Percentiles rank a stretch among this genome's conserved stretches.
Evolutionary conservation across 495 filamentous ascomycete genomes (phyloP).

Genomic region (Recurvomyces mirabilis): DNA sequence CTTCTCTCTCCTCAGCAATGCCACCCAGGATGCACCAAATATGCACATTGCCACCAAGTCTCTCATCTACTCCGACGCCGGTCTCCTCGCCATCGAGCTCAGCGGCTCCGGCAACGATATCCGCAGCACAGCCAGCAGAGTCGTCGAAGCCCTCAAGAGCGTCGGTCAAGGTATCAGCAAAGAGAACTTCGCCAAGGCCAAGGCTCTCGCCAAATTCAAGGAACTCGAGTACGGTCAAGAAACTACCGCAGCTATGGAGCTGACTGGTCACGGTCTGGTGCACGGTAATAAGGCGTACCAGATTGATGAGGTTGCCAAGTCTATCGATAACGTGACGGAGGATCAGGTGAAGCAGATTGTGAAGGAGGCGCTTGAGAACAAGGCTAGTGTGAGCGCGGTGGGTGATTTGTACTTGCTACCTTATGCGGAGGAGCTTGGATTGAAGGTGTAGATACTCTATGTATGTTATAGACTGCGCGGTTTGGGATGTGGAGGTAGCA

Average conservation of each 20-base stretch:
- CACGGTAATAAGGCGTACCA: conserved; percentile 76
- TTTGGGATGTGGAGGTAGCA: conserved; percentile 10
- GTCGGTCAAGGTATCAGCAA: conserved; percentile 55
- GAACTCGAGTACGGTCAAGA: conserved; percentile 75
- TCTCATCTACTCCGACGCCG: conserved; percentile 84
- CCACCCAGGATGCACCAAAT: conserved; percentile 51
- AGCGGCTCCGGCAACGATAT: conserved; percentile 60
- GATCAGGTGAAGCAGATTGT: conserved; percentile 81
- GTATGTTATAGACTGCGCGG: conserved; percentile 9
- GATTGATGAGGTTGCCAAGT: conserved; percentile 68
- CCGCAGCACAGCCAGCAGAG: conserved; percentile 46
- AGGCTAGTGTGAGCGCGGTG: conserved; percentile 76
- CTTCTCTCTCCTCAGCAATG: conserved; percentile 79
- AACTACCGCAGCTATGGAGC: conserved; percentile 52
- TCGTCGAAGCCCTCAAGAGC: conserved; percentile 69
- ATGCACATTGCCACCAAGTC: conserved; percentile 60
- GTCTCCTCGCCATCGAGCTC: conserved; percentile 73
- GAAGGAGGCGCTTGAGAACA: conserved; percentile 72
- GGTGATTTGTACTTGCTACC: conserved; percentile 83
- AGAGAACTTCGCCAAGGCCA: conserved; percentile 84
- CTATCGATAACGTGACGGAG: conserved; percentile 65
- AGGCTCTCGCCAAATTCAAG: conserved; percentile 85
- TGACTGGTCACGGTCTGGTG: conserved; percentile 66
- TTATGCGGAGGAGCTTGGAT: conserved; percentile 83
- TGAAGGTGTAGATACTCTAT: conserved; percentile 64